Evolutionary conservation across 306 rosid species (phyloP).

Genomic region (Erythrophleum fordii): DNA sequence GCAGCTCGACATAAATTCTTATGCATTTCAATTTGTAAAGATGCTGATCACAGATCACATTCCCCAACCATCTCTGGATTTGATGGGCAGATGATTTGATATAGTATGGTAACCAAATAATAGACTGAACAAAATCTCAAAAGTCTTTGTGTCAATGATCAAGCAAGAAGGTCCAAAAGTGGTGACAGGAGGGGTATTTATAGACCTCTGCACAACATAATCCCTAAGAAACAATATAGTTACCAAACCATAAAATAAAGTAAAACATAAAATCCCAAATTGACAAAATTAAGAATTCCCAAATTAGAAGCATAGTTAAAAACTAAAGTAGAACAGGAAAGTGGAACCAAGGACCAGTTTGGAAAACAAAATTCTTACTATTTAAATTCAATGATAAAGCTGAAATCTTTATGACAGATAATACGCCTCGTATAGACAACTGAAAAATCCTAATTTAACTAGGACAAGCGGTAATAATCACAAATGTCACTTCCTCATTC

Average conservation of each 20-base stretch:
- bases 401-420: not conserved
- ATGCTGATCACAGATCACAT: constrained; percentile 29
- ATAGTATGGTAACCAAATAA: not conserved
- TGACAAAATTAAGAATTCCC: not conserved
- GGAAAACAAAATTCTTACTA: not conserved
- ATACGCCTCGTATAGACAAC: not conserved
- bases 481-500: not conserved
- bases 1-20: constrained; percentile 8
- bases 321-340: not conserved
- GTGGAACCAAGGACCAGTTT: not conserved
- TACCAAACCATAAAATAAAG: not conserved
- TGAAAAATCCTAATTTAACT: not conserved
- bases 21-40: not conserved
- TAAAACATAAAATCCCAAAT: not conserved
- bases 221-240: not conserved
- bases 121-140: not conserved
- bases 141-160: not conserved
- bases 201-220: not conserved
- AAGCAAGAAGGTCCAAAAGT: constrained; percentile 7
- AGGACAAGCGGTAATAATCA: not conserved
- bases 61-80: constrained; percentile 28
- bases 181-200: not conserved
- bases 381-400: not conserved
- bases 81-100: constrained; percentile 5
- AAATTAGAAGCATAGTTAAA: not conserved